Conservation (phyloP, 2,329 filamentous ascomycete genomes). For the Cordyceps cateniannulata region DNA sequence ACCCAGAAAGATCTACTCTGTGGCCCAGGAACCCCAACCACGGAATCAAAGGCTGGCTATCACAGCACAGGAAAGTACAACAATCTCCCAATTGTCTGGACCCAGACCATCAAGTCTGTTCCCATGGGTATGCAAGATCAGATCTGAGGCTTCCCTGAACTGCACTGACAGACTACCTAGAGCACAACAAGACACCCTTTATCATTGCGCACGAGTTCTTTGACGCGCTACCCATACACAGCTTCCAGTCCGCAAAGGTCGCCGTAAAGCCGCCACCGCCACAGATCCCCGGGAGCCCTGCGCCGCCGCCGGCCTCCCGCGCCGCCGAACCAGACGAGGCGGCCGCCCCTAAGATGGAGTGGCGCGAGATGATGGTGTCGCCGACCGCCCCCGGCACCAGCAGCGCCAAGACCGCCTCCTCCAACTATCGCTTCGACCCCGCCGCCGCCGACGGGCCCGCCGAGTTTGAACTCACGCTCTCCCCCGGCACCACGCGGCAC, state of each 20-base stretch:
- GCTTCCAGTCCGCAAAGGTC: constrained; percentile 69
- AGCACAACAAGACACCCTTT: constrained; percentile 70
- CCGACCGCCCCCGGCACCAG: constrained; percentile 52
- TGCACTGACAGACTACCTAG: constrained; percentile 27
- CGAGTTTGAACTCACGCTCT: constrained; percentile 83
- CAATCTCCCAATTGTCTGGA: constrained; percentile 75
- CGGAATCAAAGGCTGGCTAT: constrained; percentile 66
- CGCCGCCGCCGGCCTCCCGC: constrained; percentile 31
- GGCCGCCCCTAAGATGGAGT: constrained; percentile 44
- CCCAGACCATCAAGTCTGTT: constrained; percentile 79
- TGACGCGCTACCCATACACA: constrained; percentile 92
- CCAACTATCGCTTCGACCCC: constrained; percentile 45
- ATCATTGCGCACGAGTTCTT: constrained; percentile 98
- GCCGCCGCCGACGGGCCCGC: constrained; percentile 47
- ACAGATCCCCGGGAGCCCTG: constrained; percentile 22
- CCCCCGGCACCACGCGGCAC: constrained; percentile 70
- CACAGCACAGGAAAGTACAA: constrained; percentile 71
- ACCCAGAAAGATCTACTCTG: constrained; percentile 79
- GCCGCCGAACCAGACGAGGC: constrained; percentile 31
- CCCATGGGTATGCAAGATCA: constrained; percentile 50
- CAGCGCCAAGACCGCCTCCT: constrained; percentile 39
- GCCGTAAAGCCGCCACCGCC: constrained; percentile 15
- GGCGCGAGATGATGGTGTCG: constrained; percentile 77
- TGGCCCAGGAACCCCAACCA: constrained; percentile 58
- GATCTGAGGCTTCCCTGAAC: background rate